Percentiles rank a stretch among this genome's conserved stretches.
Evolutionary conservation across 192 early-diverging fungal species (phyloP).

Genomic region (Entomortierella beljakovae): DNA sequence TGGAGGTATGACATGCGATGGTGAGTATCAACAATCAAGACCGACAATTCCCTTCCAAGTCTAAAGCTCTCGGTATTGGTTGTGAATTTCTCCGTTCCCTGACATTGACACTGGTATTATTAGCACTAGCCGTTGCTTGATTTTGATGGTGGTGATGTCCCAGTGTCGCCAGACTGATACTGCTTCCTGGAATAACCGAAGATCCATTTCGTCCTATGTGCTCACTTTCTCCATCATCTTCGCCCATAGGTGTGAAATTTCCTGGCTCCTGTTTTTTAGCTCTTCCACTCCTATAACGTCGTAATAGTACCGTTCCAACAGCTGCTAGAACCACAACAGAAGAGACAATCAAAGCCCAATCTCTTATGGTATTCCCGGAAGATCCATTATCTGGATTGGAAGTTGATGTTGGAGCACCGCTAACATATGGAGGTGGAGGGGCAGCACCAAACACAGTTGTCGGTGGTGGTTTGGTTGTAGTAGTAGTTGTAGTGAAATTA

Average conservation of each 20-base stretch:
- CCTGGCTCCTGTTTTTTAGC: slow-evolving; percentile 43
- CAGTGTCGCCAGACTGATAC: slow-evolving; percentile 19
- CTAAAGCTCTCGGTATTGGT: slow-evolving; percentile 30
- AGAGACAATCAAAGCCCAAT: slow-evolving; percentile 19
- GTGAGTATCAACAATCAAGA: not conserved
- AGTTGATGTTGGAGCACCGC: slow-evolving; percentile 3
- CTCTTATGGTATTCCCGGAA: slow-evolving; percentile 9
- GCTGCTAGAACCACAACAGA: slow-evolving; percentile 6
- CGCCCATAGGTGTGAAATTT: slow-evolving; percentile 25
- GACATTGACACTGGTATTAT: slow-evolving; percentile 10
- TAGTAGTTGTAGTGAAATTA: not conserved
- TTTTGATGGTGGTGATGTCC: slow-evolving; percentile 27
- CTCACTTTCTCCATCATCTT: slow-evolving; percentile 22
- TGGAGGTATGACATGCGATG: no score
- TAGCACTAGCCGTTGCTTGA: not conserved
- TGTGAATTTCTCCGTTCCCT: slow-evolving; percentile 43
- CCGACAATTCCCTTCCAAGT: slow-evolving; percentile 12
- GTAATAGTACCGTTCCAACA: slow-evolving; percentile 14
- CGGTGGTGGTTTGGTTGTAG: slow-evolving; percentile 34
- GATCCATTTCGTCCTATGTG: not conserved
- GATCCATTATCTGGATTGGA: slow-evolving; percentile 2
- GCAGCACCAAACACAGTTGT: slow-evolving; percentile 24
- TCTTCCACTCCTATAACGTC: slow-evolving; percentile 22
- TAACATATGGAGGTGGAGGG: slow-evolving; percentile 19
- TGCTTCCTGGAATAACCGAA: not conserved